A percentile compares a stretch with the other conserved stretches of the same genome.
Evolutionary conservation across 768 basidiomycete species (phyloP).

Genomic region (Mycena polygramma): DNA sequence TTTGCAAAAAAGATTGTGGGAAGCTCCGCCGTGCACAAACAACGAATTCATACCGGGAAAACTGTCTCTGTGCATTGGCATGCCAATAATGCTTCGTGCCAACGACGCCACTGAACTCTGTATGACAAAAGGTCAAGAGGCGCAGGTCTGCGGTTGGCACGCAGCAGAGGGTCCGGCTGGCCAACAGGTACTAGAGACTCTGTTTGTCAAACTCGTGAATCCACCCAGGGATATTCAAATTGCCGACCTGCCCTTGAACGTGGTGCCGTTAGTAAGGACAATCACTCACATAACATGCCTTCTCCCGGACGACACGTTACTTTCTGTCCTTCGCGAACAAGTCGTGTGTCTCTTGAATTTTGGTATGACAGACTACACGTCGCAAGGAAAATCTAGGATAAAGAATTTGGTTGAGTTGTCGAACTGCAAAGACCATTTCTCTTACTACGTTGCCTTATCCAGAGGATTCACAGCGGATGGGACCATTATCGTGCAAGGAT

Average conservation of each 20-base stretch:
- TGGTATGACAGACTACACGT: not conserved
- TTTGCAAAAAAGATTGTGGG: not conserved
- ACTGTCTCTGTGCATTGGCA: not conserved
- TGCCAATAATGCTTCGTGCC: no score
- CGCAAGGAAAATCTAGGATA: no score
- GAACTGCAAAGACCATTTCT: not conserved
- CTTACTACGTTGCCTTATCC: not conserved
- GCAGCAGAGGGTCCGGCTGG: not conserved
- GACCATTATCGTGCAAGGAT: not conserved
- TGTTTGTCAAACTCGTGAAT: not conserved
- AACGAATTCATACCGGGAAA: not conserved
- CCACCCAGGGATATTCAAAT: not conserved
- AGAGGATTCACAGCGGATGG: not conserved
- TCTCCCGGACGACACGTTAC: no score
- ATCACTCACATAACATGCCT: no score
- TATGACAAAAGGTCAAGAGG: no score
- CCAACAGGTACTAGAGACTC: not conserved
- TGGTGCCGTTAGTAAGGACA: no score
- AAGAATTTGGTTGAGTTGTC: not conserved
- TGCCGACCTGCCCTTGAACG: no score
- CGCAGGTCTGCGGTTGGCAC: not conserved
- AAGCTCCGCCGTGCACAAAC: not conserved
- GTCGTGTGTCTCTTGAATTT: no score
- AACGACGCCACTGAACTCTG: no score
- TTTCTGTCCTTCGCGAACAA: no score